Percentiles rank a stretch among this genome's conserved stretches.
Conservation (phyloP, 108 stramenopile species). For the Stephanodiscus triporus region DNA sequence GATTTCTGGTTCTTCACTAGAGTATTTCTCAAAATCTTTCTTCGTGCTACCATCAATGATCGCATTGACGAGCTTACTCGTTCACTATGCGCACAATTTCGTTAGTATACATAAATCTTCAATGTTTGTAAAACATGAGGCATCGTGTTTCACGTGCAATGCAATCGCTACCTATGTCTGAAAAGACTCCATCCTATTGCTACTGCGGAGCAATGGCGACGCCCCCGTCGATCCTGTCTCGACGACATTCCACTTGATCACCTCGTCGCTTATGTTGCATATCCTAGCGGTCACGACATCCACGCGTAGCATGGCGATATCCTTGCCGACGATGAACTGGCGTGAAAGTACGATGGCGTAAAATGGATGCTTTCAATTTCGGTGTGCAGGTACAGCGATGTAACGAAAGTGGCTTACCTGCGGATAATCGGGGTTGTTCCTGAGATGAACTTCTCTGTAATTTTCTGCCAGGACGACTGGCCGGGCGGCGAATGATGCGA, state of each 20-base stretch:
- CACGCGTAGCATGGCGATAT: constrained; percentile 68
- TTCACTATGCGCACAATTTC: too few relatives aligned
- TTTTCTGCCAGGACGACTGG: constrained; percentile 42
- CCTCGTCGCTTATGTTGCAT: constrained; percentile 64
- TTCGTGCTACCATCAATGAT: too few relatives aligned
- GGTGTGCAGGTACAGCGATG: too few relatives aligned
- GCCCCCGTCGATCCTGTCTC: background rate
- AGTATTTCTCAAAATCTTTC: too few relatives aligned
- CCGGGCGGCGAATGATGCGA: background rate
- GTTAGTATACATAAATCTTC: too few relatives aligned
- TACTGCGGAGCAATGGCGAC: background rate
- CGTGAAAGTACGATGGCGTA: background rate
- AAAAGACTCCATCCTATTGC: background rate
- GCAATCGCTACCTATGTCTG: too few relatives aligned
- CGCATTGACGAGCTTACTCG: too few relatives aligned
- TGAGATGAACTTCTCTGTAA: constrained; percentile 54
- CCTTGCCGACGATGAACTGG: constrained; percentile 64
- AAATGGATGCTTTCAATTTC: background rate
- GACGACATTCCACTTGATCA: constrained; percentile 63
- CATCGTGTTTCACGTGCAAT: too few relatives aligned
- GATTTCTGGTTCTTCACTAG: too few relatives aligned
- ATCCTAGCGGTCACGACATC: constrained; percentile 60
- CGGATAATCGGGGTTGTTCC: constrained; percentile 69
- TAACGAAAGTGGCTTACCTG: constrained; percentile 36
- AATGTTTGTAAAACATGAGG: too few relatives aligned